A percentile compares a stretch with the other conserved stretches of the same genome.
Conservation (phyloP, 1,284 basidiomycete species). For the Puccinia polysora region DNA sequence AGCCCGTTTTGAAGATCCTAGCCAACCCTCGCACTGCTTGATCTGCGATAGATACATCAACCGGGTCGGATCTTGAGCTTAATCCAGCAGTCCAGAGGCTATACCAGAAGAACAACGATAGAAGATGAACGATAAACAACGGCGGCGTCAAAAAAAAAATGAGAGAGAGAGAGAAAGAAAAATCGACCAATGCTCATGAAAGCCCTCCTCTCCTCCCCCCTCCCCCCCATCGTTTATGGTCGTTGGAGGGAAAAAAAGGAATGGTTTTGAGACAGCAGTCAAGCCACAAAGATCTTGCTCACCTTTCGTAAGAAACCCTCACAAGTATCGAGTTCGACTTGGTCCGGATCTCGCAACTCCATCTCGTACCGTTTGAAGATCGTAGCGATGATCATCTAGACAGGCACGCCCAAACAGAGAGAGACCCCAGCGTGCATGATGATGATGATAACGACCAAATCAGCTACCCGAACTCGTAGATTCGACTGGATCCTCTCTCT, state of each 20-base stretch:
- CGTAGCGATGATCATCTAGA: constrained; percentile 31
- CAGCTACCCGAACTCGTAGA: too few relatives aligned
- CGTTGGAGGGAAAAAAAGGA: not conserved
- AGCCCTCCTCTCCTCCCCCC: too few relatives aligned
- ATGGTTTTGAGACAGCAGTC: not conserved
- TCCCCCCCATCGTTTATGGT: too few relatives aligned
- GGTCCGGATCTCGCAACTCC: constrained; percentile 5
- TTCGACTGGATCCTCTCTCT: too few relatives aligned
- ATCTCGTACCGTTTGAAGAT: constrained; percentile 34
- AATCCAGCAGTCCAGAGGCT: constrained; percentile 20
- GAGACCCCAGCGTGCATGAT: too few relatives aligned
- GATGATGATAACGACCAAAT: too few relatives aligned
- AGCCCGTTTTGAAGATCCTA: too few relatives aligned
- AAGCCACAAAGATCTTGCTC: not conserved
- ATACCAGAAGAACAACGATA: too few relatives aligned
- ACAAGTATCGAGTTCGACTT: constrained; percentile 27
- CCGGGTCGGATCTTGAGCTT: constrained; percentile 1
- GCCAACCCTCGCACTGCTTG: too few relatives aligned
- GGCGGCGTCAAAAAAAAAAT: not conserved
- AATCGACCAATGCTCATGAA: not conserved
- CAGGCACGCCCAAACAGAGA: too few relatives aligned
- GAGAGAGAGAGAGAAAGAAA: not conserved
- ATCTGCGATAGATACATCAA: not conserved
- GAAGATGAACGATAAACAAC: too few relatives aligned
- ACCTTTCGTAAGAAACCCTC: constrained; percentile 40